Evolutionary conservation across 371 early-diverging fungal species (phyloP).

Genomic region (Coemansia sp.): DNA sequence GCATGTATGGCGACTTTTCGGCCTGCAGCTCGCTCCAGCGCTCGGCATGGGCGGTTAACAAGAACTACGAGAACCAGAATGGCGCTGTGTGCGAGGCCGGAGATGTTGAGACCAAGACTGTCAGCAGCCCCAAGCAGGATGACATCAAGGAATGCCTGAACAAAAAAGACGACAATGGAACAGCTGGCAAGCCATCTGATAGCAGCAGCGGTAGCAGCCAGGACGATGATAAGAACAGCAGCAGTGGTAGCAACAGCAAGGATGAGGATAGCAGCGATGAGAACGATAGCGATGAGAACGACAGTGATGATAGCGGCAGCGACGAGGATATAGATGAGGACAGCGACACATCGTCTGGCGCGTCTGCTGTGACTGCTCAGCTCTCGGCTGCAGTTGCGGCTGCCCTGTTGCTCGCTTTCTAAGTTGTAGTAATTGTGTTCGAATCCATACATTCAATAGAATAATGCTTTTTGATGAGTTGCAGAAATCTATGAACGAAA

Average conservation of each 20-base stretch:
- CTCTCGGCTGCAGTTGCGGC: not conserved
- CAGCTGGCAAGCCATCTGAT: constrained; percentile 18
- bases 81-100: constrained; percentile 40
- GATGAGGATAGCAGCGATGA: not conserved
- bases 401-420: not conserved
- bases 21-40: constrained; percentile 44
- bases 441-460: not conserved
- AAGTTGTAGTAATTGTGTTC: not conserved
- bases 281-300: not conserved
- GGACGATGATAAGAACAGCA: constrained; percentile 5
- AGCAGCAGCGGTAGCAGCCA: not conserved
- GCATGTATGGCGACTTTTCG: constrained; percentile 43
- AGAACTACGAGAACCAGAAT: constrained; percentile 40
- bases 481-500: not conserved
- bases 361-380: not conserved
- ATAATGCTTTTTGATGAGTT: not conserved
- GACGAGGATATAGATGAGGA: not conserved
- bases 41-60: constrained; percentile 47
- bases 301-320: not conserved
- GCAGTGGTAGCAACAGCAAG: not conserved
- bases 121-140: constrained; percentile 28
- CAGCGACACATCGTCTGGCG: not conserved
- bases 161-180: constrained; percentile 36
- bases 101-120: constrained; percentile 29
- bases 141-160: constrained; percentile 32